Percentiles rank a stretch among this genome's conserved stretches.
phyloP scores from a whole-genome alignment of 108 stramenopile genomes.

The Cyclotella baltica region DNA sequence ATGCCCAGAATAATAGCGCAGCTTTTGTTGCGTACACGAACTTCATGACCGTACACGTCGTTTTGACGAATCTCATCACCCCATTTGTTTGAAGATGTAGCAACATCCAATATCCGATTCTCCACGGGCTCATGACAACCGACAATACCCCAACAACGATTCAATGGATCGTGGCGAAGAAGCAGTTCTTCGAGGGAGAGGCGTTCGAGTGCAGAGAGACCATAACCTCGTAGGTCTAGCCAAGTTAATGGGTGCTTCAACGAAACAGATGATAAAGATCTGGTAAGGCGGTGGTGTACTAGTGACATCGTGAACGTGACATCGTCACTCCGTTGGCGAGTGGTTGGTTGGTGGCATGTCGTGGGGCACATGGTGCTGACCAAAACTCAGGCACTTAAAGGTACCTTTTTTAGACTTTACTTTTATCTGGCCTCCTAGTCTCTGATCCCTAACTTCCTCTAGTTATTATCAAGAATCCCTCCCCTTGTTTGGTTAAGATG shows the following conservation, averaged over 20 bases:
- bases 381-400: too few relatives aligned
- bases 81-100: not conserved
- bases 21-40: slow-evolving; percentile 25
- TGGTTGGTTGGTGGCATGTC: too few relatives aligned
- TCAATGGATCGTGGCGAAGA: slow-evolving; percentile 67
- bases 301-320: too few relatives aligned
- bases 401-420: too few relatives aligned
- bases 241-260: slow-evolving; percentile 37
- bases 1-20: slow-evolving; percentile 86
- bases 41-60: slow-evolving; percentile 38
- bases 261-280: not conserved
- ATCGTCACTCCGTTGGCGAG: too few relatives aligned
- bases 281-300: too few relatives aligned
- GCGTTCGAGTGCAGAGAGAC: slow-evolving; percentile 81
- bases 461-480: too few relatives aligned
- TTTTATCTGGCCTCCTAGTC: too few relatives aligned
- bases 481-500: too few relatives aligned
- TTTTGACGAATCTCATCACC: not conserved
- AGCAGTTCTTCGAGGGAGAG: slow-evolving; percentile 86
- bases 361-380: too few relatives aligned
- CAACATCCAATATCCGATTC: slow-evolving; percentile 40
- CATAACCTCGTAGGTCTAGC: slow-evolving; percentile 73
- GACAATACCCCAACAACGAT: slow-evolving; percentile 74
- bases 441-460: too few relatives aligned
- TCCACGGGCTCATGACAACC: slow-evolving; percentile 71